Conservation (phyloP, 116 monocot genomes). For the Trichopus zeylanicus region DNA sequence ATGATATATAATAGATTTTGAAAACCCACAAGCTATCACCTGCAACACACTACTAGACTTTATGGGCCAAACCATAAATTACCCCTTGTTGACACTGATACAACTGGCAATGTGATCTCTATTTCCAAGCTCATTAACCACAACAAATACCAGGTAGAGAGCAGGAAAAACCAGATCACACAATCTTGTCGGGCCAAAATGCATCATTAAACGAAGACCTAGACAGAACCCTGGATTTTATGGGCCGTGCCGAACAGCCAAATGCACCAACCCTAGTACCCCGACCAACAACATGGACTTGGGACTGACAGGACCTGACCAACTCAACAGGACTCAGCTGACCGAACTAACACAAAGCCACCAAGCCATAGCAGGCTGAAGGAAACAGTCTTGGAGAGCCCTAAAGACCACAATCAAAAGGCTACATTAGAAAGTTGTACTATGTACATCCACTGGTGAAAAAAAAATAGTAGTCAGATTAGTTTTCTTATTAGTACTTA, state of each 20-base stretch:
- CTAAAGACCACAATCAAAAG: background rate
- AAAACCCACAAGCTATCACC: background rate
- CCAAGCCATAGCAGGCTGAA: background rate
- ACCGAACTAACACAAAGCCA: background rate
- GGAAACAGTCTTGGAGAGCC: background rate
- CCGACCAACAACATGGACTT: conserved; percentile 10
- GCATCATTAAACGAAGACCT: background rate
- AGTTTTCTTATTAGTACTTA: too few relatives aligned
- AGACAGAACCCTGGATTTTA: background rate
- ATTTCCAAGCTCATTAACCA: too few relatives aligned
- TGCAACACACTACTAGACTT: background rate
- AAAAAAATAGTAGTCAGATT: too few relatives aligned
- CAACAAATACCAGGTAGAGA: too few relatives aligned
- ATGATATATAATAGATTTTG: background rate
- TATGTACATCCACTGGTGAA: too few relatives aligned
- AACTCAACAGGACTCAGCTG: conserved; percentile 8
- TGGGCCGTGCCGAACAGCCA: too few relatives aligned
- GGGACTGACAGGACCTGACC: conserved; percentile 9
- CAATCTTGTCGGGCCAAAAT: too few relatives aligned
- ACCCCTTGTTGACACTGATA: background rate
- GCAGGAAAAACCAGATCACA: too few relatives aligned
- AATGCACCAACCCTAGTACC: conserved; percentile 4
- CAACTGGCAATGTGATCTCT: too few relatives aligned
- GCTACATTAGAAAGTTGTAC: background rate
- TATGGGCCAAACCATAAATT: background rate